phyloP scores from a whole-genome alignment of 345 rosid species.

The Nasturtium officinale region DNA sequence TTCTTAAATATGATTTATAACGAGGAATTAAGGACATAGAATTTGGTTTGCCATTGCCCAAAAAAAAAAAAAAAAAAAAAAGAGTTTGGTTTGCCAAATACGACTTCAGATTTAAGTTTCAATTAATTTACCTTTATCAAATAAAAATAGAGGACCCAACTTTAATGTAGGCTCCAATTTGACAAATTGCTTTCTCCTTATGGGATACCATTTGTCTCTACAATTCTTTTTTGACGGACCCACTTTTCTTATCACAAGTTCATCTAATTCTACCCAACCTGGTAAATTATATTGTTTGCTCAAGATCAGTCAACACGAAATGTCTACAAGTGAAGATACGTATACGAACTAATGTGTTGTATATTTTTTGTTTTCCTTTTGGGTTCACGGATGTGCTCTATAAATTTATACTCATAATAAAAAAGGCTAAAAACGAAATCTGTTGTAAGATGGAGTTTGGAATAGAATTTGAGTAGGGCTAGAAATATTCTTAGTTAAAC shows the following conservation, averaged over 20 bases:
- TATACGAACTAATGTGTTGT: background rate
- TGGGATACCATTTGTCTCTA: conserved; percentile 47
- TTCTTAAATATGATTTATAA: background rate
- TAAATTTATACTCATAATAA: no score
- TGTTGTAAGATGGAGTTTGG: background rate
- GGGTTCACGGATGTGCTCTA: no score
- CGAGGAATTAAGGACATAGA: background rate
- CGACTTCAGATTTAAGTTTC: conserved; percentile 13
- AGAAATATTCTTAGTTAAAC: background rate
- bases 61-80: no score
- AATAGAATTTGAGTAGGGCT: background rate
- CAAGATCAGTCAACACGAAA: background rate
- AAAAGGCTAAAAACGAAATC: background rate
- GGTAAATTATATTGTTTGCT: background rate
- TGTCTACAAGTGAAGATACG: background rate
- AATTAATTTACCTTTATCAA: conserved; percentile 4
- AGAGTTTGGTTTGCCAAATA: conserved; percentile 7
- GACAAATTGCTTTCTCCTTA: conserved; percentile 42
- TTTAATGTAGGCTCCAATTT: conserved; percentile 38
- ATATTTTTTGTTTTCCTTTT: no score
- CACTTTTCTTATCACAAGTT: conserved; percentile 33
- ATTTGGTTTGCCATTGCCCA: background rate
- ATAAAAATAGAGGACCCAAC: conserved; percentile 23
- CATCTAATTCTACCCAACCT: background rate
- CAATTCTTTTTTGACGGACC: conserved; percentile 30